Percentiles rank a stretch among this genome's conserved stretches.
phyloP scores from a whole-genome alignment of 2,329 filamentous ascomycete species.

The Davidsoniella australis region DNA sequence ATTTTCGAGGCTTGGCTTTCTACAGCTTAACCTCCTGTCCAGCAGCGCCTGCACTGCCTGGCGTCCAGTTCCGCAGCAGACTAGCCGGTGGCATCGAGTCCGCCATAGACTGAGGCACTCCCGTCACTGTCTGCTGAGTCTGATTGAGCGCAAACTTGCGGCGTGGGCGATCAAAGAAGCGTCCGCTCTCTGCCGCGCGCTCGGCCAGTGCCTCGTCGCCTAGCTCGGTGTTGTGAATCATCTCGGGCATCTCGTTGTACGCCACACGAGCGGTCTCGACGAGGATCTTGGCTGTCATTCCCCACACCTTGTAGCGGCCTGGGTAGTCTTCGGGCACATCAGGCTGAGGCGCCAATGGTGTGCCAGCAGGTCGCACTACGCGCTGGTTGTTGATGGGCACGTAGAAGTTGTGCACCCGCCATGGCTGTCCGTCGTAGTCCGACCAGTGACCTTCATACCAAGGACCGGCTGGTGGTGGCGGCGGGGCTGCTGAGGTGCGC shows the following conservation, averaged over 20 bases:
- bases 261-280: slow-evolving; percentile 77
- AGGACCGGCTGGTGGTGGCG: slow-evolving; percentile 31
- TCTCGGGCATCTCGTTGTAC: slow-evolving; percentile 67
- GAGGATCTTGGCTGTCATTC: slow-evolving; percentile 82
- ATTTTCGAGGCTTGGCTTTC: background rate
- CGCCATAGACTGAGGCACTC: background rate
- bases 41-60: background rate
- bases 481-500: slow-evolving; percentile 18
- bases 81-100: slow-evolving; percentile 1
- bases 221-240: slow-evolving; percentile 46
- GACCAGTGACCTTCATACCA: slow-evolving; percentile 84
- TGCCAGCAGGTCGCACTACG: slow-evolving; percentile 39
- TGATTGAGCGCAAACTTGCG: background rate
- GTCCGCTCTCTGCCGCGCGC: slow-evolving; percentile 27
- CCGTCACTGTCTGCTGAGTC: background rate
- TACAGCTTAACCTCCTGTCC: slow-evolving; percentile 12
- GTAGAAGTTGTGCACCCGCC: slow-evolving; percentile 83
- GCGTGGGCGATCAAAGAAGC: slow-evolving; percentile 21
- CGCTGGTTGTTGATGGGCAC: slow-evolving; percentile 60
- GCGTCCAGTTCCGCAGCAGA: slow-evolving; percentile 3
- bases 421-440: slow-evolving; percentile 59
- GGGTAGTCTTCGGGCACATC: slow-evolving; percentile 21
- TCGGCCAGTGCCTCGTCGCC: slow-evolving; percentile 37
- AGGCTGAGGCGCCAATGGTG: slow-evolving; percentile 13
- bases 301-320: slow-evolving; percentile 69